A percentile compares a stretch with the other conserved stretches of the same genome.
phyloP scores from a whole-genome alignment of 495 filamentous ascomycete species.

The Xylaria telfairii region DNA sequence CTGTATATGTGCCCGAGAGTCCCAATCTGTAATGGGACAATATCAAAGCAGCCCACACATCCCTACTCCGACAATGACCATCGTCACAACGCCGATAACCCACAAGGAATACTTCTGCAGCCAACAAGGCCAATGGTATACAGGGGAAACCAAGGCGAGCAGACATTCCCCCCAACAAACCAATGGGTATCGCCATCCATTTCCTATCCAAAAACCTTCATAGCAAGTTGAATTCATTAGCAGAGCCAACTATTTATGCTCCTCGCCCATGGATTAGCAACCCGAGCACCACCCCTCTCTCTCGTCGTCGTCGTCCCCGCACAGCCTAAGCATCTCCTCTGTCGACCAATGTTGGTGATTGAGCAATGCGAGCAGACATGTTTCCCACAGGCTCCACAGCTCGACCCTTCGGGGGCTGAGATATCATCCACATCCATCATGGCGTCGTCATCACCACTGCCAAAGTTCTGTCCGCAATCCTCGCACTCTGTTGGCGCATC shows the following conservation, averaged over 20 bases:
- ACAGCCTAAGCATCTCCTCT: slow-evolving; percentile 52
- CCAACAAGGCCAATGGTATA: not conserved
- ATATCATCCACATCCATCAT: slow-evolving; percentile 40
- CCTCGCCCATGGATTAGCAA: not conserved
- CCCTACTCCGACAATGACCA: not conserved
- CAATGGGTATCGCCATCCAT: not conserved
- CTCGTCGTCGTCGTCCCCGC: slow-evolving; percentile 33
- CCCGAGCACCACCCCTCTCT: not conserved
- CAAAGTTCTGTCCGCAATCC: slow-evolving; percentile 47
- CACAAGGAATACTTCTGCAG: not conserved
- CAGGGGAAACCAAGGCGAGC: not conserved
- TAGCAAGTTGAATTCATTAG: not conserved
- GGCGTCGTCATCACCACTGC: slow-evolving; percentile 31
- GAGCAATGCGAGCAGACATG: slow-evolving; percentile 56
- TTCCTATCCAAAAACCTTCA: not conserved
- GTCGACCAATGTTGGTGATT: slow-evolving; percentile 52
- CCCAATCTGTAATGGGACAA: not conserved
- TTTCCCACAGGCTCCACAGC: slow-evolving; percentile 51
- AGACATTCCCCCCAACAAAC: no score
- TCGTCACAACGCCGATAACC: not conserved
- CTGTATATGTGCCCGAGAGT: not conserved
- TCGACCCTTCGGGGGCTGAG: slow-evolving; percentile 25
- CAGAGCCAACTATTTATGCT: slow-evolving; percentile 23
- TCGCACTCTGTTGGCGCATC: slow-evolving; percentile 45
- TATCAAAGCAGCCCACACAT: not conserved